Base-by-base conservation (phyloP, 140 eudicot genomes). In the Bidens hawaiensis region DNA sequence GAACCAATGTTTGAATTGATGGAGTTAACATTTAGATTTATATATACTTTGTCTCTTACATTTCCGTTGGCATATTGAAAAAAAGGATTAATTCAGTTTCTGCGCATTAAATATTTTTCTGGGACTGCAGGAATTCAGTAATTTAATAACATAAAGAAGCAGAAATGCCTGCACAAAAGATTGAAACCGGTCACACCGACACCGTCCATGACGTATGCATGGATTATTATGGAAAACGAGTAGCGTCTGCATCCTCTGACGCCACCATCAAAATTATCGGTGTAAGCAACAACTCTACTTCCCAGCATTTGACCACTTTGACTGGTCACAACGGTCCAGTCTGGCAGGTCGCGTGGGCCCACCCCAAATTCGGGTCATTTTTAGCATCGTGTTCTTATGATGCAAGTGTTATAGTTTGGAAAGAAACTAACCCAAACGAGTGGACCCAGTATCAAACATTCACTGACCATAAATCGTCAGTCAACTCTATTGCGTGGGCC, bases 401-500 rank as follows among this genome's bases (percentile, higher is more conserved):
- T 64, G 89, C 87, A 12, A 76, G 68, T 10, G 95, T 86, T 17
- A 83, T 89, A 26, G 45, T 89, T 60, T 86, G 97, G 95, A 89
- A 89, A 60, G 97, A 86, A 76, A 85, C 80, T 17, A 86, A 76
- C 54, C 84, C 61, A 13, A 89, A 86, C 13, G 95, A 83, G 68
- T 89, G 95, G 95, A 60, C 80, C 16, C 93, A 89, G 40, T 75
- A 64, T 18, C 89, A 89, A 21, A 75, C 85, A 17, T 89, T 89
- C 66, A 71, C 34, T 17, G 95, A 89, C 71, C 97, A 89, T 74
- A 86, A 86, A 48, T 83, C 93, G 28, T 89, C 97, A 1, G 95
- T 89, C 34, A 89, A 89, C 72, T 85, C 97, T 26, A 89, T 89
- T 15, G 80, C 94, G 0, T 89, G 91, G 91, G 95, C 97, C 6